Evolutionary conservation across 352 stramenopile species (phyloP), one percentile per base, ranked within the genome.

Genomic region (Phytopythium chamaehyphon): DNA sequence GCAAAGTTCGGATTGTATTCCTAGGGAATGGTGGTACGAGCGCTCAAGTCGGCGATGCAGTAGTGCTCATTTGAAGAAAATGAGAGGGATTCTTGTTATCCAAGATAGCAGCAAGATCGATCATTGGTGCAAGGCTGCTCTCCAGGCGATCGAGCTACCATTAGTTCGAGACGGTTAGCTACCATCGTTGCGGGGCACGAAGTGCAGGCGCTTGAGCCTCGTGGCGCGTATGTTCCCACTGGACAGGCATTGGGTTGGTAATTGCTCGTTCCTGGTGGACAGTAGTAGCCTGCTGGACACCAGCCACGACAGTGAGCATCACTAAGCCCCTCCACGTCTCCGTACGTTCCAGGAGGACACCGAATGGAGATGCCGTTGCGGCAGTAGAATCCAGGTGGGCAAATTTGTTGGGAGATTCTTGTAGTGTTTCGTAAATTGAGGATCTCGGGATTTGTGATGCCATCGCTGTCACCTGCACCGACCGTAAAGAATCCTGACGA

Each of bases 251-350:
- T 76, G 8, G 35, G 23, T 8, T 50, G 55, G 16, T 76, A 87
- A 16, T 88, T 69, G 0, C 51, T 57, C 0, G 83, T 87, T 1
- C 63, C 77, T 10, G 73, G 65, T 6, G 79, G 79, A 55, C 85
- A 95, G 35, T 61, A 88, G 60, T 60, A 92, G 1, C 83, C 82
- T 1, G 80, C 53, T 0, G 74, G 74, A 48, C 83, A 96, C 74
- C 71, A 86, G 0, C 83, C 83, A 14, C 52, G 62, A 52, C 83
- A 96, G 21, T 66, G 66, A 1, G 48, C 52, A 18, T 59, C 66
- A 24, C 63, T 88, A 0, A 90, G 54, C 1, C 75, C 71, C 44
- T 83, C 62, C 0, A 50, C 31, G 22, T 83, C 62, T 12, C 81
- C 75, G 47, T 78, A 93, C 0, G 69, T 87, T 26, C 86, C 82